These are phyloP conservation scores for Aspergillus costaricaensis DNA, from an alignment of 2,329 filamentous ascomycete species.

Conservation along the genomic window DNA sequence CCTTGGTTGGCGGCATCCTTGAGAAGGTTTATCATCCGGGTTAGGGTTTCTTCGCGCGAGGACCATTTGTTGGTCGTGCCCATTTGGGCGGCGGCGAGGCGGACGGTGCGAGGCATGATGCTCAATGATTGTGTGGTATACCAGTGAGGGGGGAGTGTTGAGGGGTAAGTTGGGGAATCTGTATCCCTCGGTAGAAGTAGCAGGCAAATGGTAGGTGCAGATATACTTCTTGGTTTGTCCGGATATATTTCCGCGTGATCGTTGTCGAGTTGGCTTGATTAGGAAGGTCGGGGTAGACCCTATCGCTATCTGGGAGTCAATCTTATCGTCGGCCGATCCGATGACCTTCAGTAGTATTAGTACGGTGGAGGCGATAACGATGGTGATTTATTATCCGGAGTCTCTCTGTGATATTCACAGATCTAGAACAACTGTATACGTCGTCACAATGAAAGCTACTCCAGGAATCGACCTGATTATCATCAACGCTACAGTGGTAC, in stretches of 20 bases:
- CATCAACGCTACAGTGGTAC: conserved; percentile 46
- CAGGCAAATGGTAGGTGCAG: neutral
- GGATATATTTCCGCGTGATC: conserved; percentile 10
- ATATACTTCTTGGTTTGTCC: neutral
- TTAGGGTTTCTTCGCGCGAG: neutral
- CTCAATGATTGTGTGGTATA: neutral
- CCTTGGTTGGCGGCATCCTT: neutral
- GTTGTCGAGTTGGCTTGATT: neutral
- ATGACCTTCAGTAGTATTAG: neutral
- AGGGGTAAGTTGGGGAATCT: neutral
- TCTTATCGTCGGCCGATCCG: conserved; percentile 15
- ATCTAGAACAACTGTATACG: too few species aligned
- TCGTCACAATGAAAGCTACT: neutral
- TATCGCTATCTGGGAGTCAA: neutral
- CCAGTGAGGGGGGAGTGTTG: neutral
- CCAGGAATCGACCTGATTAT: conserved; percentile 43
- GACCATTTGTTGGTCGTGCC: neutral
- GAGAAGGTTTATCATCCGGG: neutral
- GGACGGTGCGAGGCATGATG: conserved; percentile 44
- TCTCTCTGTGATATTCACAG: neutral
- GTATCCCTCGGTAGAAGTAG: neutral
- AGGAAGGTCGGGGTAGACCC: conserved; percentile 4
- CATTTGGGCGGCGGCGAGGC: conserved; percentile 52
- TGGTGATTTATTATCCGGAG: neutral
- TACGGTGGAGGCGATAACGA: neutral